Conservation (phyloP, 192 early-diverging fungal species). For the Geosiphon pyriformis region DNA sequence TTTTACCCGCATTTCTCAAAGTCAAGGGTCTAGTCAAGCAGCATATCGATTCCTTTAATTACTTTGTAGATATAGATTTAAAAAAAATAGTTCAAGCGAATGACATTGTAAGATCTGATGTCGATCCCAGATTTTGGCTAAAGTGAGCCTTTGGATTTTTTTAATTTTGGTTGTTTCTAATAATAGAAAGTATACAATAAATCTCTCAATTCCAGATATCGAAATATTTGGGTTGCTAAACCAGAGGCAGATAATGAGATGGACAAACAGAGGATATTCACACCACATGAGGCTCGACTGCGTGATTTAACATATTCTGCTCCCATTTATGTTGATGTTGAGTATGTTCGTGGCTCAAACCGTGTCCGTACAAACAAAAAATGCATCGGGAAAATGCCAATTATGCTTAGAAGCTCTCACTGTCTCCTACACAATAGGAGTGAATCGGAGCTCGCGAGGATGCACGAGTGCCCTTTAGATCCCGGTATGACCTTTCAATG, state of each 20-base stretch:
- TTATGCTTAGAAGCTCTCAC: constrained; percentile 87
- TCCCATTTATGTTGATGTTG: constrained; percentile 86
- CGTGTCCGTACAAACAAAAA: constrained; percentile 77
- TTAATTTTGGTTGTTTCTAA: too few species aligned
- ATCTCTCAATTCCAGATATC: constrained; percentile 51
- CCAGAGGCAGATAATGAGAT: constrained; percentile 72
- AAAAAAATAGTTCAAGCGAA: constrained; percentile 93
- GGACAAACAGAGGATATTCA: constrained; percentile 63
- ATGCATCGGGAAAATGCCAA: constrained; percentile 88
- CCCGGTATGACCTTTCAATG: constrained; percentile 51
- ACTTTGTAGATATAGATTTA: constrained; percentile 92
- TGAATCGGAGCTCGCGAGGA: constrained; percentile 76
- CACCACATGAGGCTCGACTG: constrained; percentile 94
- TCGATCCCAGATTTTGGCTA: constrained; percentile 89
- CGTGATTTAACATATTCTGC: constrained; percentile 94
- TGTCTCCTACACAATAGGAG: constrained; percentile 76
- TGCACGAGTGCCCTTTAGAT: constrained; percentile 94
- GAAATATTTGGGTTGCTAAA: constrained; percentile 76
- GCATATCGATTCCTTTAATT: constrained; percentile 99
- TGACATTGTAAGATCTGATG: constrained; percentile 82
- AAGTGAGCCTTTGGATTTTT: constrained; percentile 48
- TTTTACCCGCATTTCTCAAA: constrained; percentile 94
- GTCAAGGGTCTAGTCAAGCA: constrained; percentile 98
- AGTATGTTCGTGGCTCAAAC: constrained; percentile 81
- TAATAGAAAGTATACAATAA: too few species aligned